Percentiles rank a stretch among this genome's conserved stretches.
Evolutionary conservation across 257 asterid species (phyloP).

Genomic region (Solanum neorickii): DNA sequence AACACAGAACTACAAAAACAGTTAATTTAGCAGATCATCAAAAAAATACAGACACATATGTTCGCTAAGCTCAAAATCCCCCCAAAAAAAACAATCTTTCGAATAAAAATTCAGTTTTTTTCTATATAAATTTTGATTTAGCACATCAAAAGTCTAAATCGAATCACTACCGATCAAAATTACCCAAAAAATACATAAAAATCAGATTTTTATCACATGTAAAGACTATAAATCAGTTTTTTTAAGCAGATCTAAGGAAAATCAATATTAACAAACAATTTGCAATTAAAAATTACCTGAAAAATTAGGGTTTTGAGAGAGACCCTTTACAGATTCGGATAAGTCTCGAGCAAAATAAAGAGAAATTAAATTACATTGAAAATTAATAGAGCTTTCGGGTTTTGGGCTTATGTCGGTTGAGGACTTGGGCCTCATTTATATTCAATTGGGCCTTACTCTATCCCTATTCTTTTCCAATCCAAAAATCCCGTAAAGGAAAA

Average conservation of each 20-base stretch:
- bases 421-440: neutral
- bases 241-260: neutral
- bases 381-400: neutral
- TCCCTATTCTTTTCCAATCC: neutral
- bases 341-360: constrained; percentile 6
- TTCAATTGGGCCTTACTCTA: neutral
- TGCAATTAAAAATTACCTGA: constrained; percentile 9
- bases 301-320: constrained; percentile 9
- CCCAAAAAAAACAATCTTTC: neutral
- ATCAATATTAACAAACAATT: neutral
- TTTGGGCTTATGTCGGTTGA: neutral
- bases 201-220: neutral
- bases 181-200: neutral
- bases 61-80: neutral
- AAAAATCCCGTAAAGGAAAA: too few relatives aligned
- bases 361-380: neutral
- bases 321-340: constrained; percentile 10
- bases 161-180: neutral
- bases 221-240: neutral
- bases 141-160: neutral
- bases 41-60: neutral
- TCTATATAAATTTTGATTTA: too few relatives aligned
- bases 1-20: neutral
- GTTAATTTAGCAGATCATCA: neutral
- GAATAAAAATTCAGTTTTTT: neutral